Evolutionary conservation across 176 grass and related monocot genomes (phyloP).

Genomic region (Leersia perrieri): DNA sequence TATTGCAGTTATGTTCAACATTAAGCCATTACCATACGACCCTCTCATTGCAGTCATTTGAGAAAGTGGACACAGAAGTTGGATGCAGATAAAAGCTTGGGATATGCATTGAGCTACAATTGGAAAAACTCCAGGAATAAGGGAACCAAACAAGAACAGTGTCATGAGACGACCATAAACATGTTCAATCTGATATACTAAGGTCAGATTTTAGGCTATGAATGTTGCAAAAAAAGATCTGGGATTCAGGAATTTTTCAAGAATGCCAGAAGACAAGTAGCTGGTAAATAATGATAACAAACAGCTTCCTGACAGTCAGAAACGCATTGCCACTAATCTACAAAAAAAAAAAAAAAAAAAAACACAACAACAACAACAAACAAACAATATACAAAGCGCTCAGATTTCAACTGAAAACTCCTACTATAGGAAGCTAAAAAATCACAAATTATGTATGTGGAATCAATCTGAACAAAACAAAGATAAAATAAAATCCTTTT

Average conservation of each 20-base stretch:
- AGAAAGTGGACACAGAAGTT: background rate
- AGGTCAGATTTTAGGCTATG: background rate
- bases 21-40: background rate
- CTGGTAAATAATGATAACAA: background rate
- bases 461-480: background rate
- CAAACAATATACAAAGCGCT: background rate
- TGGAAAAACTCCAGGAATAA: background rate
- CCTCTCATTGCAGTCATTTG: background rate
- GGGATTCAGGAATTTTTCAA: background rate
- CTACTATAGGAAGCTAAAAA: background rate
- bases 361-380: too few relatives aligned
- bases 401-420: background rate
- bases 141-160: background rate
- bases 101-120: background rate
- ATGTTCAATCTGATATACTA: slow-evolving; percentile 2
- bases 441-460: background rate
- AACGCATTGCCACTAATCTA: background rate
- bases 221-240: slow-evolving; percentile 4
- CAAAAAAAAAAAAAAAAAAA: too few relatives aligned
- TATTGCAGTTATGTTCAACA: background rate
- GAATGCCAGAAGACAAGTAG: background rate
- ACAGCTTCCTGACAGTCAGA: background rate
- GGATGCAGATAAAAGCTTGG: background rate
- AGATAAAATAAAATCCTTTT: background rate
- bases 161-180: background rate